Percentiles rank a stretch among this genome's conserved stretches.
Evolutionary conservation across 768 basidiomycete genomes (phyloP).

Genomic region (Goffeauzyma gilvescens): DNA sequence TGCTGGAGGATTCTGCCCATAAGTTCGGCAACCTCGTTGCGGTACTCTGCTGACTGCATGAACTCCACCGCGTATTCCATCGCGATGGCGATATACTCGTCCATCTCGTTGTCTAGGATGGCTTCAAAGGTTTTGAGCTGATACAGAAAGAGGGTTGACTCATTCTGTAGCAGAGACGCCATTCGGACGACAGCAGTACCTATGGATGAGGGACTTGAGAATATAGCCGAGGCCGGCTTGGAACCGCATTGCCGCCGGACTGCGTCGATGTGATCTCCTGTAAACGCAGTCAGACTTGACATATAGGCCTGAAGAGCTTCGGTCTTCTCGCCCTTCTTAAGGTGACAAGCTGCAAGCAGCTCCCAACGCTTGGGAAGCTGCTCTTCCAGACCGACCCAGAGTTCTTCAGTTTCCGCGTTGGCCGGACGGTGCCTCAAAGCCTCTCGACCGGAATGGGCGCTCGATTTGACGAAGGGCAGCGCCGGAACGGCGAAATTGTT

Average conservation of each 20-base stretch:
- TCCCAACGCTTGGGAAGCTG: slow-evolving; percentile 61
- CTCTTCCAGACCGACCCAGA: slow-evolving; percentile 39
- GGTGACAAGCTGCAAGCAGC: slow-evolving; percentile 56
- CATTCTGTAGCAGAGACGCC: slow-evolving; percentile 3
- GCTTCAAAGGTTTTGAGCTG: background rate
- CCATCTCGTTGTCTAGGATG: background rate
- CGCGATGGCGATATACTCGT: slow-evolving; percentile 1
- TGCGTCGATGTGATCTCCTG: background rate
- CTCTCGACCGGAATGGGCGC: slow-evolving; percentile 41
- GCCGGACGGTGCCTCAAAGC: slow-evolving; percentile 33
- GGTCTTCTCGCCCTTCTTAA: slow-evolving; percentile 57
- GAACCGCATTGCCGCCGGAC: background rate
- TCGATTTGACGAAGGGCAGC: slow-evolving; percentile 46
- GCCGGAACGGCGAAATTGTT: slow-evolving; percentile 42
- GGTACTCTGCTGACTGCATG: slow-evolving; percentile 14
- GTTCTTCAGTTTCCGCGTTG: slow-evolving; percentile 14
- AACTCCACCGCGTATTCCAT: slow-evolving; percentile 23
- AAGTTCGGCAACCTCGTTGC: slow-evolving; percentile 7
- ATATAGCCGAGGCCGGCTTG: background rate
- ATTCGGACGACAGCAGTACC: background rate
- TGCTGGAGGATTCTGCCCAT: slow-evolving; percentile 10
- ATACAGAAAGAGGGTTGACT: slow-evolving; percentile 9
- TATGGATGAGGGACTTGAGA: background rate
- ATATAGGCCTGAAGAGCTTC: slow-evolving; percentile 32
- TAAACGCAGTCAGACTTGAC: background rate